phyloP scores from a whole-genome alignment of 345 rosid species.

The Linum lewisii region DNA sequence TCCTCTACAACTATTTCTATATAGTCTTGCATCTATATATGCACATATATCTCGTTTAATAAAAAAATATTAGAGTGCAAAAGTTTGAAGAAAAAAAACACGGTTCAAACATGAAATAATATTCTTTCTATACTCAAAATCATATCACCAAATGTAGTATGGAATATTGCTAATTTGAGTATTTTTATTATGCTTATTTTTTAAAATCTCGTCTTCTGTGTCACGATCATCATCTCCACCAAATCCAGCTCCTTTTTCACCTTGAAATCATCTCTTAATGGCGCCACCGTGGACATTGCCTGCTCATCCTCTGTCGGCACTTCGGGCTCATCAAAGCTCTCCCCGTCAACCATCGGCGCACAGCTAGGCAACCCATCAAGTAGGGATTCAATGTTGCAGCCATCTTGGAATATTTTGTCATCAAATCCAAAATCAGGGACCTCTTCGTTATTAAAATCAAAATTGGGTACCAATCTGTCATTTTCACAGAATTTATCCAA shows the following conservation, averaged over 20 bases:
- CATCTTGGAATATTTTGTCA: conserved; percentile 1
- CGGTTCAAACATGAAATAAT: no score
- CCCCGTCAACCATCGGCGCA: conserved; percentile 10
- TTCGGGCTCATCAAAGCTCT: conserved; percentile 13
- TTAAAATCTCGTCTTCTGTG: no score
- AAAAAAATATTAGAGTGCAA: no score
- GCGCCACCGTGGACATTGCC: not conserved
- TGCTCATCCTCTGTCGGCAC: conserved; percentile 13
- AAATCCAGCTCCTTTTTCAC: conserved; percentile 28
- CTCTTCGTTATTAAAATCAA: not conserved
- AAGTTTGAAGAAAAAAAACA: no score
- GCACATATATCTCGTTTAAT: no score
- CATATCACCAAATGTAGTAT: no score
- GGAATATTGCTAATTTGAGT: no score
- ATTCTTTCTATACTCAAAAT: no score
- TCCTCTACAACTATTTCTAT: no score
- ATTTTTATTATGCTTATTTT: no score
- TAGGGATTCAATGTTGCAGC: conserved; percentile 11
- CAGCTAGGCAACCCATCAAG: conserved; percentile 14
- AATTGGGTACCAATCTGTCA: not conserved
- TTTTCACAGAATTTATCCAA: not conserved
- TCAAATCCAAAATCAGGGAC: conserved; percentile 1
- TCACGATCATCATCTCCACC: conserved; percentile 25
- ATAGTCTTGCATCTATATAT: no score
- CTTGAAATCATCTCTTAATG: no score